phyloP scores from a whole-genome alignment of 805 yeast species.

The Candida arabinofermentans region DNA sequence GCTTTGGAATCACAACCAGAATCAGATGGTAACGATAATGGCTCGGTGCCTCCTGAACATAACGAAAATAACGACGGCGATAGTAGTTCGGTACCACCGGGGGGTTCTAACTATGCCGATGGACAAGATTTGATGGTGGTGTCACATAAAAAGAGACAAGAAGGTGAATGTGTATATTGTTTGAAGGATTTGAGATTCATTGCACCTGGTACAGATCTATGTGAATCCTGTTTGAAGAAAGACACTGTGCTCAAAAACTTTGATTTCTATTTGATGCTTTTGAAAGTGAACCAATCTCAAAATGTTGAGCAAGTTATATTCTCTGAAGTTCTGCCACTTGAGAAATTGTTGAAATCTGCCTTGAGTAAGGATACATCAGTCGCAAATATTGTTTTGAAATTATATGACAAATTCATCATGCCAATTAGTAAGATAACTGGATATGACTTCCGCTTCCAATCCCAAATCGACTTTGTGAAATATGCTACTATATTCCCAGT shows the following conservation, averaged over 20 bases:
- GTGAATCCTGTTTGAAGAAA: slow-evolving; percentile 21
- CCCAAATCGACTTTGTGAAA: slow-evolving; percentile 13
- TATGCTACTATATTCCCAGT: slow-evolving; percentile 10
- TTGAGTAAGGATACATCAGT: slow-evolving; percentile 20
- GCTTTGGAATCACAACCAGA: slow-evolving; percentile 1
- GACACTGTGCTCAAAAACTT: slow-evolving; percentile 23
- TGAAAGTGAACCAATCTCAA: slow-evolving; percentile 21
- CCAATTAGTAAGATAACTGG: slow-evolving; percentile 29
- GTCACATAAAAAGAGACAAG: neutral
- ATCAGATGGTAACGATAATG: neutral
- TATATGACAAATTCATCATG: slow-evolving; percentile 27
- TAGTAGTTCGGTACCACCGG: neutral
- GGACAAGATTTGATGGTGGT: neutral
- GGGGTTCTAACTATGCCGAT: neutral
- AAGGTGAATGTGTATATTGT: slow-evolving; percentile 13
- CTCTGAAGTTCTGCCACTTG: slow-evolving; percentile 16
- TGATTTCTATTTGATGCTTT: slow-evolving; percentile 22
- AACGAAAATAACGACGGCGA: neutral
- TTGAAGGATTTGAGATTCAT: slow-evolving; percentile 2
- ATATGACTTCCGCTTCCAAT: slow-evolving; percentile 25
- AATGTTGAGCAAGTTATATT: slow-evolving; percentile 25
- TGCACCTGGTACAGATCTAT: slow-evolving; percentile 17
- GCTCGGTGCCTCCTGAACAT: neutral
- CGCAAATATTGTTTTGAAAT: slow-evolving; percentile 17
- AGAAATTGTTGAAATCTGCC: slow-evolving; percentile 20